Evolutionary conservation across 768 basidiomycete genomes (phyloP).

Genomic region (Hericium erinaceus): DNA sequence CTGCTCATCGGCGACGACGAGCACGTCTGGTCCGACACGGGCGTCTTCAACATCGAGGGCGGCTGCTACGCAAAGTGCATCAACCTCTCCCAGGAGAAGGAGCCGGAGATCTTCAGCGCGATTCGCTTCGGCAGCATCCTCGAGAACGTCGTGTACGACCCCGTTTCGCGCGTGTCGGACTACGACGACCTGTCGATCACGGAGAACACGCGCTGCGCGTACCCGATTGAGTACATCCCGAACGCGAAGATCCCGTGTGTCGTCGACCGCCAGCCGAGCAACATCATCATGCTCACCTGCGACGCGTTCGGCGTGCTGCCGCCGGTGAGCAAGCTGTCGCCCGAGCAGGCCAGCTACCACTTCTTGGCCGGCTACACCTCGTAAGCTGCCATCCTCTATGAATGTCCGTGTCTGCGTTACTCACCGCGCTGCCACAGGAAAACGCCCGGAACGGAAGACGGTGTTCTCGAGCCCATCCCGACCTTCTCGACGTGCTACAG

Average conservation of each 20-base stretch:
- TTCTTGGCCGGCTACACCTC: conserved; percentile 96
- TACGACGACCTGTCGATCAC: conserved; percentile 97
- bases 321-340: conserved; percentile 85
- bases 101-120: conserved; percentile 95
- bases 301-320: conserved; percentile 98
- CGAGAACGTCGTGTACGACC: conserved; percentile 98
- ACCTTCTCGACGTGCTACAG: conserved; percentile 99
- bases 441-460: conserved; percentile 98
- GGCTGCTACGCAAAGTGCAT: conserved; percentile 99
- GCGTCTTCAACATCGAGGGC: conserved; percentile 99
- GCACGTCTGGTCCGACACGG: conserved; percentile 98
- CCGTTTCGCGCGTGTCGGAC: conserved; percentile 71
- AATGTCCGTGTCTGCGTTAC: conserved; percentile 10
- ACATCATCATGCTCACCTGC: conserved; percentile 95
- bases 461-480: conserved; percentile 94
- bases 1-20: conserved; percentile 97
- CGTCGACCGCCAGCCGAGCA: conserved; percentile 80
- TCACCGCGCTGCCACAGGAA: conserved; percentile 40
- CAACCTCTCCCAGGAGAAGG: conserved; percentile 94
- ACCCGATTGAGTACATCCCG: conserved; percentile 95
- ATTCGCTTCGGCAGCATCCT: conserved; percentile 95
- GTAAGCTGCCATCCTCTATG: conserved; percentile 30
- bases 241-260: conserved; percentile 92
- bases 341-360: conserved; percentile 95
- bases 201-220: conserved; percentile 98